Conservation (phyloP, 305 asterid genomes). For the Fraxinus albicans region DNA sequence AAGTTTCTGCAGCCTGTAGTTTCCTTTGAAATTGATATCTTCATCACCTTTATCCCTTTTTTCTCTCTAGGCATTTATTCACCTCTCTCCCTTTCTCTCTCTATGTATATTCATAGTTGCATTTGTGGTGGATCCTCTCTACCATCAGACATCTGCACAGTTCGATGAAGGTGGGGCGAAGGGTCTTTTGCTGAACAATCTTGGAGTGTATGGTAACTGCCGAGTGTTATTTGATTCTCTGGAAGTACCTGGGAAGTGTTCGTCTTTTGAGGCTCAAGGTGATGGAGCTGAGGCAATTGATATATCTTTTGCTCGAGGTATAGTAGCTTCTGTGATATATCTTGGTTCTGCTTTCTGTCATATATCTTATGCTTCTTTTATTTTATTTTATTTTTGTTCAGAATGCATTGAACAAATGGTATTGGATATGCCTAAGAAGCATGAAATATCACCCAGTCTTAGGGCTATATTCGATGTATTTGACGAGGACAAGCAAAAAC, state of each 20-base stretch:
- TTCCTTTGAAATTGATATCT: constrained; percentile 36
- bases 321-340: constrained; percentile 21
- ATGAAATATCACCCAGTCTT: constrained; percentile 86
- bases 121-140: constrained; percentile 94
- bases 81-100: not conserved
- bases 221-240: constrained; percentile 85
- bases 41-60: not conserved
- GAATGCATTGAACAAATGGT: constrained; percentile 79
- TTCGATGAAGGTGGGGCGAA: constrained; percentile 99
- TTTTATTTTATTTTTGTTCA: constrained; percentile 29
- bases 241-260: constrained; percentile 84
- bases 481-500: constrained; percentile 60
- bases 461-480: constrained; percentile 60
- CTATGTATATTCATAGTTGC: constrained; percentile 46
- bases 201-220: constrained; percentile 89
- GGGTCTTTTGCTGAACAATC: constrained; percentile 90
- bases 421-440: constrained; percentile 48
- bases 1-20: constrained; percentile 19
- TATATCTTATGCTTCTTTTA: not conserved
- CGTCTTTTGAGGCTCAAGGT: constrained; percentile 33
- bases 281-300: constrained; percentile 55
- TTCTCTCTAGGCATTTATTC: constrained; percentile 5
- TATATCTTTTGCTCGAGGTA: constrained; percentile 83
- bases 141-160: constrained; percentile 98
- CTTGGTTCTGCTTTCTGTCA: constrained; percentile 15